Percentiles rank a stretch among this genome's conserved stretches.
Conservation (phyloP, 257 asterid genomes). For the Orobanche coerulescens region DNA sequence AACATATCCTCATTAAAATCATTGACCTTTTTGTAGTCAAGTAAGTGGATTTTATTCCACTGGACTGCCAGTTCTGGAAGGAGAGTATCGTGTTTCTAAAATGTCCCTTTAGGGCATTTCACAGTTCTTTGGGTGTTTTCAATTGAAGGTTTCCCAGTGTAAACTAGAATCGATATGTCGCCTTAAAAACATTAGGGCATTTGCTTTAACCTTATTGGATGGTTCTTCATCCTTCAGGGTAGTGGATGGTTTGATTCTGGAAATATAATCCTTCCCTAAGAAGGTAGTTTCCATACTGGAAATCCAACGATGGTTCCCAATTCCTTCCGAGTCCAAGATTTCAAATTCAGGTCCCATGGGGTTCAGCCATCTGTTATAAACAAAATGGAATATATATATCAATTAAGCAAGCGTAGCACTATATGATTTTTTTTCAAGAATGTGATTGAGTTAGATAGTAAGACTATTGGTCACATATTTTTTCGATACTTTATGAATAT, state of each 20-base stretch:
- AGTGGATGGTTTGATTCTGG: not conserved
- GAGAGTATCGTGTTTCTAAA: not conserved
- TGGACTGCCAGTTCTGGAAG: too few species aligned
- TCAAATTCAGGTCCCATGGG: not conserved
- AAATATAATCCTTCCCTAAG: not conserved
- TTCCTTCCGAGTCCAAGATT: not conserved
- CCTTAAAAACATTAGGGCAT: not conserved
- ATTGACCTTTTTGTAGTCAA: too few species aligned
- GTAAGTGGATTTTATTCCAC: too few species aligned
- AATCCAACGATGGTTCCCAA: conserved; percentile 1
- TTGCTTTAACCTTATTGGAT: not conserved
- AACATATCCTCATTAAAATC: too few species aligned
- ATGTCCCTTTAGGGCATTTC: not conserved
- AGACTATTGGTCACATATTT: too few species aligned
- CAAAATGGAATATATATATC: too few species aligned
- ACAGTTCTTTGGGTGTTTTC: not conserved
- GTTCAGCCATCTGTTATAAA: too few species aligned
- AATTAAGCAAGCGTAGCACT: too few species aligned
- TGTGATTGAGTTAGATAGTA: too few species aligned
- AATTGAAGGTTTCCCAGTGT: not conserved
- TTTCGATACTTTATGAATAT: too few species aligned
- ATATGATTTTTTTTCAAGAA: too few species aligned
- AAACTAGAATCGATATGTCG: not conserved
- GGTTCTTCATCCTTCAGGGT: not conserved
- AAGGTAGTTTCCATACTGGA: not conserved